Percentiles rank a stretch among this genome's conserved stretches.
Conservation (phyloP, 352 stramenopile genomes). For the Elongisporangium senticosum region DNA sequence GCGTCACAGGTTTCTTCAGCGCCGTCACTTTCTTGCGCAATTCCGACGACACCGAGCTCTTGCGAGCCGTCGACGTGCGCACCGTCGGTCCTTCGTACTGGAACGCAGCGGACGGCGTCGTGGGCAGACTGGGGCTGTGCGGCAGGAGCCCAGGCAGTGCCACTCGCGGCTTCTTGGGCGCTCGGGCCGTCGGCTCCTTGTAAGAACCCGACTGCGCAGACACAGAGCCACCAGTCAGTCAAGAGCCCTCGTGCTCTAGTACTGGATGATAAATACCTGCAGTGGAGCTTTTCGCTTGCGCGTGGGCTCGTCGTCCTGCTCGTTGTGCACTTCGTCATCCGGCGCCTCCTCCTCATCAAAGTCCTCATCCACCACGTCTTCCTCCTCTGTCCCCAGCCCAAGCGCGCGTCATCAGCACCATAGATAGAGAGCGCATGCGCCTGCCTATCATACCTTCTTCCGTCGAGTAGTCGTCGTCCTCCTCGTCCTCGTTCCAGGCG, state of each 20-base stretch:
- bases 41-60: conserved; percentile 56
- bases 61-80: conserved; percentile 50
- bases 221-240: neutral
- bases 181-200: neutral
- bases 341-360: conserved; percentile 82
- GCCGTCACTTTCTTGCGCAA: conserved; percentile 48
- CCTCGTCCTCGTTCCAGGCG: conserved; percentile 78
- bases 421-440: neutral
- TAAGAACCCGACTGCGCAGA: neutral
- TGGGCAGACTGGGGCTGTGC: neutral
- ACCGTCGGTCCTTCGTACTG: conserved; percentile 38
- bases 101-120: conserved; percentile 4
- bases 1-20: conserved; percentile 11
- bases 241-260: too few relatives aligned
- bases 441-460: conserved; percentile 56
- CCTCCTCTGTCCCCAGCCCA: conserved; percentile 57
- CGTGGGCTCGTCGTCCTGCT: conserved; percentile 29
- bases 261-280: too few relatives aligned
- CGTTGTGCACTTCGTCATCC: conserved; percentile 73
- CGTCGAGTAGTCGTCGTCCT: conserved; percentile 85
- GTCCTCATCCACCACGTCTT: conserved; percentile 84
- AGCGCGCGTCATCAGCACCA: conserved; percentile 2
- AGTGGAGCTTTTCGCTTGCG: conserved; percentile 19
- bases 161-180: conserved; percentile 13
- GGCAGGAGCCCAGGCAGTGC: neutral